These are phyloP conservation scores for Populus trichocarpa DNA, from an alignment of 441 rosid genomes.

Conservation along the genomic window DNA sequence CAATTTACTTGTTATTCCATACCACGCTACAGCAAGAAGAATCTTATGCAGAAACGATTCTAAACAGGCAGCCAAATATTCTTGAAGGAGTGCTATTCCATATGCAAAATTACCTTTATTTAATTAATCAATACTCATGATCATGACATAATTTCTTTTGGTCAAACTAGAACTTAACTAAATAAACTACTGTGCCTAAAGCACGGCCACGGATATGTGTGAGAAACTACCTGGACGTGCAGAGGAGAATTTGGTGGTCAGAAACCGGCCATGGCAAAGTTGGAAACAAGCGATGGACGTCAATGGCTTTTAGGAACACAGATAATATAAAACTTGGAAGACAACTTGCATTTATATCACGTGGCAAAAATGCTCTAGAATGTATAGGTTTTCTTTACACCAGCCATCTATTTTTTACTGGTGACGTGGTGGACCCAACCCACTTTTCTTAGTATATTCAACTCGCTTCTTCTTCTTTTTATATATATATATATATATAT, in stretches of 20 bases:
- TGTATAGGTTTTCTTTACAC: not conserved
- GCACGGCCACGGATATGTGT: not conserved
- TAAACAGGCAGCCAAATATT: no score
- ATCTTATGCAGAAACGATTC: no score
- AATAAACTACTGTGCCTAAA: not conserved
- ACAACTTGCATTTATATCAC: not conserved
- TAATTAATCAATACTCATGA: no score
- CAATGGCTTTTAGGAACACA: not conserved
- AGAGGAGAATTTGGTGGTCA: not conserved
- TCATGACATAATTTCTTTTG: no score
- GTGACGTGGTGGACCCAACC: not conserved
- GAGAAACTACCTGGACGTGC: not conserved
- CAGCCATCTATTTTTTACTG: not conserved
- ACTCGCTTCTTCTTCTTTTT: no score
- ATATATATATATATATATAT: no score
- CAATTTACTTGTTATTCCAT: no score
- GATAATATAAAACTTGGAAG: not conserved
- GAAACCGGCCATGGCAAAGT: no score
- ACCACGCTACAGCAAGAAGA: no score
- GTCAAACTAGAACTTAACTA: not conserved
- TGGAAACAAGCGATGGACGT: not conserved
- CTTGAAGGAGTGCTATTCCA: no score
- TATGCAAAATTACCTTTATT: no score
- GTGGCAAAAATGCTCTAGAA: not conserved
- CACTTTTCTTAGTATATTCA: not conserved